phyloP scores from a whole-genome alignment of 202 grass and related monocot genomes.

The Zizania palustris region DNA sequence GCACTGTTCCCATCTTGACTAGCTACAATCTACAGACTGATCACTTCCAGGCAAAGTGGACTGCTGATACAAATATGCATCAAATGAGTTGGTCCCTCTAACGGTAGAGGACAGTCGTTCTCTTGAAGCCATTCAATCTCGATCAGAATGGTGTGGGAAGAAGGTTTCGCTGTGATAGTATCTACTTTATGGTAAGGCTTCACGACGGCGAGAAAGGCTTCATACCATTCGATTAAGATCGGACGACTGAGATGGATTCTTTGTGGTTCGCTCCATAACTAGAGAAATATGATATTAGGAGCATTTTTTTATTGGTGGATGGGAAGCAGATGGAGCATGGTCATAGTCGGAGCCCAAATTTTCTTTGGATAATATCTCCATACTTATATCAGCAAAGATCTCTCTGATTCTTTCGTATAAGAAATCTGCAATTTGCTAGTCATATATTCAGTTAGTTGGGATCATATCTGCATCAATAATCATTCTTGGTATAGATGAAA shows the following conservation, averaged over 20 bases:
- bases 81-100: no score
- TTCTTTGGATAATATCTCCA: background rate
- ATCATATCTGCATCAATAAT: slow-evolving; percentile 31
- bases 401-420: background rate
- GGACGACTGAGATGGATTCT: no score
- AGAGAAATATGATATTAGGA: no score
- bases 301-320: background rate
- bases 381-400: slow-evolving; percentile 5
- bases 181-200: no score
- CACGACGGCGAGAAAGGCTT: no score
- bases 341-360: background rate
- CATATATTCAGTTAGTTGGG: background rate
- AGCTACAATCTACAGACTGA: slow-evolving; percentile 5
- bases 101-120: no score
- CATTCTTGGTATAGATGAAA: slow-evolving; percentile 2
- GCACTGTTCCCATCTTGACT: slow-evolving; percentile 33
- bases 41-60: slow-evolving; percentile 3
- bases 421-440: slow-evolving; percentile 11
- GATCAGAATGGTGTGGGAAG: no score
- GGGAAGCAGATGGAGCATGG: background rate
- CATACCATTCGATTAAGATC: no score
- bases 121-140: no score
- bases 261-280: no score
- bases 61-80: background rate
- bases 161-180: no score